Conservation (phyloP, 352 stramenopile genomes). For the Elongisporangium prolatum region DNA sequence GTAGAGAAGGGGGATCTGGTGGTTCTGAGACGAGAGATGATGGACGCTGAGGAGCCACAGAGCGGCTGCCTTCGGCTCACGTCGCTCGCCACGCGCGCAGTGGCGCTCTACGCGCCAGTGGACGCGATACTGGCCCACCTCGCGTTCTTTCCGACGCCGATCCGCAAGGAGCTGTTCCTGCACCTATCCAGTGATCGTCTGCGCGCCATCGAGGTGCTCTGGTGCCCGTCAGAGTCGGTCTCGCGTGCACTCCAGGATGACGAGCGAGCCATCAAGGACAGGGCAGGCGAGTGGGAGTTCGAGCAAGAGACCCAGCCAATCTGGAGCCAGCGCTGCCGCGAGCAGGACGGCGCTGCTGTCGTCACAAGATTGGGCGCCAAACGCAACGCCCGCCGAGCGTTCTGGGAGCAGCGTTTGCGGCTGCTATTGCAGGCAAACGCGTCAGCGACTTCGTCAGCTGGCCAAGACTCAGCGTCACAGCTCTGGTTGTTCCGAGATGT, state of each 20-base stretch:
- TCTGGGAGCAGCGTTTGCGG: conserved; percentile 63
- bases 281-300: conserved; percentile 23
- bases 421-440: conserved; percentile 30
- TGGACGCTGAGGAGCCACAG: background rate
- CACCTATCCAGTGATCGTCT: conserved; percentile 36
- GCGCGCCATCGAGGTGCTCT: conserved; percentile 42
- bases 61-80: background rate
- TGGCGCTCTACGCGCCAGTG: conserved; percentile 26
- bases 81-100: conserved; percentile 2
- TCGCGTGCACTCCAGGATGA: conserved; percentile 2
- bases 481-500: conserved; percentile 50
- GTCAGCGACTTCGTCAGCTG: background rate
- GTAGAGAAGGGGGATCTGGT: background rate
- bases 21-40: background rate
- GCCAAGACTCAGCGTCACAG: background rate
- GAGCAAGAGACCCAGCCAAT: conserved; percentile 29
- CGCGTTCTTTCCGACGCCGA: conserved; percentile 31
- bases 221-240: conserved; percentile 7
- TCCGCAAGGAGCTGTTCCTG: conserved; percentile 37
- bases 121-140: conserved; percentile 33
- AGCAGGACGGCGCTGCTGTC: conserved; percentile 5
- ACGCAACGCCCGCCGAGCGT: conserved; percentile 35
- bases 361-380: conserved; percentile 9
- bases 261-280: conserved; percentile 14
- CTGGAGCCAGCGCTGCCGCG: conserved; percentile 18